Evolutionary conservation across 1,139 yeast species (phyloP).

Genomic region (Yamadazyma jaroonii): DNA sequence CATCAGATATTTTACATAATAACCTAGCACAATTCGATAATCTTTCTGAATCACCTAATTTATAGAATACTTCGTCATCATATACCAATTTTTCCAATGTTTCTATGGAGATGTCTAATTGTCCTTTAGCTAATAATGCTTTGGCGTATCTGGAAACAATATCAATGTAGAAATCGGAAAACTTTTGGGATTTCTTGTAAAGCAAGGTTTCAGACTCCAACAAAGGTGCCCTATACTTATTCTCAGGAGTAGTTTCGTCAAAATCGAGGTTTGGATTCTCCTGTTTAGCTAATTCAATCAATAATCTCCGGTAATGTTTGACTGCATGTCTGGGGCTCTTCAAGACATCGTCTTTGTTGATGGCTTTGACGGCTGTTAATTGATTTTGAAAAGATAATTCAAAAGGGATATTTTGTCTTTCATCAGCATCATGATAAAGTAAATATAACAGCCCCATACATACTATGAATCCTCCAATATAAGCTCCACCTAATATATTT

Average conservation of each 20-base stretch:
- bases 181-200: conserved; percentile 27
- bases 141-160: conserved; percentile 42
- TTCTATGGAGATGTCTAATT: conserved; percentile 28
- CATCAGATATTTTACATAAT: conserved; percentile 27
- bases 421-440: conserved; percentile 40
- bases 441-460: conserved; percentile 40
- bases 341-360: conserved; percentile 46
- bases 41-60: conserved; percentile 45
- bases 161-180: conserved; percentile 46
- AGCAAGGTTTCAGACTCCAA: conserved; percentile 30
- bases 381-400: conserved; percentile 34
- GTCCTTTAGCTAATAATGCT: conserved; percentile 43
- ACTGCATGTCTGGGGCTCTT: conserved; percentile 43
- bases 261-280: conserved; percentile 24
- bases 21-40: conserved; percentile 42
- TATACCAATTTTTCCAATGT: conserved; percentile 31
- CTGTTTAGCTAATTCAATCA: conserved; percentile 35
- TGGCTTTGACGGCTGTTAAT: conserved; percentile 40
- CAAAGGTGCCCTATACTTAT: conserved; percentile 32
- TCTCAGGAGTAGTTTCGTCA: conserved; percentile 23
- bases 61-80: conserved; percentile 37
- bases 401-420: conserved; percentile 41
- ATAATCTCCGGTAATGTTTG: conserved; percentile 41
- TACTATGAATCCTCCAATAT: conserved; percentile 41
- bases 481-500: conserved; percentile 43